Evolutionary conservation across 768 basidiomycete genomes (phyloP), one percentile per base, ranked within the genome.

Genomic region (Russula brevipes): DNA sequence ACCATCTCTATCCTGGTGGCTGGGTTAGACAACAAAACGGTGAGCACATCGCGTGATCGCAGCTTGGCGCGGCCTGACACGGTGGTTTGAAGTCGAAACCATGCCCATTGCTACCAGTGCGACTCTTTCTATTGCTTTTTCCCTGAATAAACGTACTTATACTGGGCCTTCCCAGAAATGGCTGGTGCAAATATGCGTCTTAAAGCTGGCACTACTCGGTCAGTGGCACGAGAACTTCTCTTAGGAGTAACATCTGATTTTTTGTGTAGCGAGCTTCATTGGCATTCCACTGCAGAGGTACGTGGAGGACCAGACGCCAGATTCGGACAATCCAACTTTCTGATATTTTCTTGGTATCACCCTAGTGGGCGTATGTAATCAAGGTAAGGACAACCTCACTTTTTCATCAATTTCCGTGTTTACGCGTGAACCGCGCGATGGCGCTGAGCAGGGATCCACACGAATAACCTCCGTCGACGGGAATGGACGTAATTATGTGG

Each of bases 1-100:
- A 82, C 64, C 79, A 82, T n/a, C 70, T 86, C 16, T 79, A 80
- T 61, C 78, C 77, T 0, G 84, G 84, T 12, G 84, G 84, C 0
- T 86, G 84, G 84, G 81, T 82, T 33, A 76, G 84, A 46, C 78
- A 84, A 66, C 76, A 84, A 71, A 83, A 83, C 58, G 68, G 82
- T 81, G 53, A 14, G 76, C 31, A 31, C 44, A 35, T 50, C 11
- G 44, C 45, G 52, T 42, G 16, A 19, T 31, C 11, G 24, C 2
- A 2, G 39, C 45, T 60, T 53, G 17, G 33, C 36, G 17, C 17
- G 9, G 57, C 2, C 60, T 52, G 30, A 67, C 12, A n/a, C 30
- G 49, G 44, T 16, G 35, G 49, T 33, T 39, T 64, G 16, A 55
- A 83, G 82, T 76, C 57, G 72, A 72, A 39, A 69, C 71, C 1